Evolutionary conservation across 2,329 filamentous ascomycete genomes (phyloP).

Genomic region (Lasiodiplodia sp.): DNA sequence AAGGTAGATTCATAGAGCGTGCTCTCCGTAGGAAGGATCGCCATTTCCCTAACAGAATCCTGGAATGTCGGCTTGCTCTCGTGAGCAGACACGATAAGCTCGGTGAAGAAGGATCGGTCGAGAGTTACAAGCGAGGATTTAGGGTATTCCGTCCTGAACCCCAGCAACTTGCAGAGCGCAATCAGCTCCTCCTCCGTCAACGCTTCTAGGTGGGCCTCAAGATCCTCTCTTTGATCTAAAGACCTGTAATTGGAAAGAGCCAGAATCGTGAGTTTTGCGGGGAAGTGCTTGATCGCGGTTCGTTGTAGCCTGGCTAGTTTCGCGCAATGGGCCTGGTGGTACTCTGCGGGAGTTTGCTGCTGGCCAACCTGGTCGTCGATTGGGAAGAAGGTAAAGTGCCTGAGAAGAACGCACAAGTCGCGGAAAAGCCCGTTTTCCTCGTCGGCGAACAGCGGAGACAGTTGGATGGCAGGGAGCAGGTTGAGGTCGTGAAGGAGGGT

Average conservation of each 20-base stretch:
- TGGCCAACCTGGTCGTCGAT: conserved; percentile 90
- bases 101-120: conserved; percentile 70
- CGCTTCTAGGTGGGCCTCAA: conserved; percentile 75
- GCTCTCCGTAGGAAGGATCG: conserved; percentile 83
- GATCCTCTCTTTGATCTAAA: conserved; percentile 79
- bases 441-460: conserved; percentile 80
- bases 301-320: conserved; percentile 81
- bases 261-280: conserved; percentile 87
- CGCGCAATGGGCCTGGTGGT: conserved; percentile 81
- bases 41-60: conserved; percentile 74
- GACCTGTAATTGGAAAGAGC: conserved; percentile 92
- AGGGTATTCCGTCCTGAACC: conserved; percentile 85
- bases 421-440: conserved; percentile 79
- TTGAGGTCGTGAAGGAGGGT: conserved; percentile 86
- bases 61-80: conserved; percentile 84
- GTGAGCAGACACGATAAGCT: conserved; percentile 76
- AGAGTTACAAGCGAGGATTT: conserved; percentile 68
- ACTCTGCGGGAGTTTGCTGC: conserved; percentile 74
- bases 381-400: conserved; percentile 86
- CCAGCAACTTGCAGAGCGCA: conserved; percentile 72
- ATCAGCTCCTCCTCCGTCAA: conserved; percentile 78
- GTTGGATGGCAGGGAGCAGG: conserved; percentile 74
- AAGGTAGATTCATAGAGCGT: conserved; percentile 80
- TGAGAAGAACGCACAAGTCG: conserved; percentile 80
- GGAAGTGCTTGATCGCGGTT: conserved; percentile 80